A percentile compares a stretch with the other conserved stretches of the same genome.
phyloP scores from a whole-genome alignment of 345 rosid species.

The Citrus medica region DNA sequence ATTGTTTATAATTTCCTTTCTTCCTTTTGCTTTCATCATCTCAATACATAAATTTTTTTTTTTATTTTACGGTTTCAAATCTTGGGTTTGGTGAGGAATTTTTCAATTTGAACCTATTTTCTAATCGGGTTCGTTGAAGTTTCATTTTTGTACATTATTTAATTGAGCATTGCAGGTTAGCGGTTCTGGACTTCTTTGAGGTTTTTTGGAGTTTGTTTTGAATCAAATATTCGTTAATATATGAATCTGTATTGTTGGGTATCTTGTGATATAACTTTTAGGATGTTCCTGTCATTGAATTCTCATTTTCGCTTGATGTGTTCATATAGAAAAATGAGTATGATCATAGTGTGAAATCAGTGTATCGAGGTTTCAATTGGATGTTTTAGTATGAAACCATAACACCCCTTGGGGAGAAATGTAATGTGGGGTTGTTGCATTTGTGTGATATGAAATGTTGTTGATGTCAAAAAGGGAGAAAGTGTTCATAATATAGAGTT shows the following conservation, averaged over 20 bases:
- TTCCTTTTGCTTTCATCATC: background rate
- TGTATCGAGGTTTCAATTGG: background rate
- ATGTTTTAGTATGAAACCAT: background rate
- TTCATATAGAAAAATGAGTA: background rate
- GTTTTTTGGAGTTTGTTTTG: background rate
- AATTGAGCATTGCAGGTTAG: background rate
- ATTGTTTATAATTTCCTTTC: background rate
- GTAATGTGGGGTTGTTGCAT: slow-evolving; percentile 11
- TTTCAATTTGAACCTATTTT: slow-evolving; percentile 3
- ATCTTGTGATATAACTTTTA: background rate
- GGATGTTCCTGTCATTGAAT: background rate
- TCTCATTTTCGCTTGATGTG: background rate
- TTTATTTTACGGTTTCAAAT: background rate
- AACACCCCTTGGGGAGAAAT: background rate
- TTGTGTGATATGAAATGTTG: background rate
- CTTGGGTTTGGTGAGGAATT: slow-evolving; percentile 8
- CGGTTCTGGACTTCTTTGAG: background rate
- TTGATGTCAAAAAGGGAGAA: background rate
- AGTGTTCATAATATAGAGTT: background rate
- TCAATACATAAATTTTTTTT: background rate
- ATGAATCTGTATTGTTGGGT: background rate
- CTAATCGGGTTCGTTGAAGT: slow-evolving; percentile 2
- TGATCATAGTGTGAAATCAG: background rate
- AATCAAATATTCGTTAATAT: background rate
- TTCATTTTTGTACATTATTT: slow-evolving; percentile 6